A percentile compares a stretch with the other conserved stretches of the same genome.
Evolutionary conservation across 2,329 filamentous ascomycete species (phyloP).

Genomic region (Aspergillus texensis): DNA sequence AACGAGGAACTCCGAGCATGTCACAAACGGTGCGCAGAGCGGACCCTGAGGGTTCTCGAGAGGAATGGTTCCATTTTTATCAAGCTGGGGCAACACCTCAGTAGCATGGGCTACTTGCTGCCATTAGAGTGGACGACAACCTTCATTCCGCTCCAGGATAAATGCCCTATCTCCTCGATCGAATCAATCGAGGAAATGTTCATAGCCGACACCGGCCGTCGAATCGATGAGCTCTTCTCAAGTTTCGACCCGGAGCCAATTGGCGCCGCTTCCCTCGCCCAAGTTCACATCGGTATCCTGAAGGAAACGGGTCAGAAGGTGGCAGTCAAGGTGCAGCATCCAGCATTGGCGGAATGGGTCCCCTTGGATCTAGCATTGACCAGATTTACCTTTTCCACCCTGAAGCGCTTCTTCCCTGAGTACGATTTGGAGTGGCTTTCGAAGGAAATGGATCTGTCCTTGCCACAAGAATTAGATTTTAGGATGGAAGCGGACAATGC

Average conservation of each 20-base stretch:
- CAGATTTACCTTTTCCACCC: conserved; percentile 80
- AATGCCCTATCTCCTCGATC: conserved; percentile 88
- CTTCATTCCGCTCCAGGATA: conserved; percentile 94
- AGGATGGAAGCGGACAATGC: conserved; percentile 83
- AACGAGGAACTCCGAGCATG: conserved; percentile 75
- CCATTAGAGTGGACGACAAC: conserved; percentile 92
- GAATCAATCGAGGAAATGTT: conserved; percentile 89
- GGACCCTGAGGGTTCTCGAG: conserved; percentile 84
- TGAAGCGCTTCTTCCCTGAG: conserved; percentile 94
- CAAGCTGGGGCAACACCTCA: conserved; percentile 94
- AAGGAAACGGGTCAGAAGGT: conserved; percentile 82
- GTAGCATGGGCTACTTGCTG: conserved; percentile 92
- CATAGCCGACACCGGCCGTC: conserved; percentile 74
- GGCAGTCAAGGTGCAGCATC: conserved; percentile 96
- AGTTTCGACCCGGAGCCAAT: conserved; percentile 80
- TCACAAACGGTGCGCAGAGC: conserved; percentile 87
- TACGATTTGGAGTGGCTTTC: conserved; percentile 97
- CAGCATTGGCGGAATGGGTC: conserved; percentile 84
- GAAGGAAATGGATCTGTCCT: conserved; percentile 84
- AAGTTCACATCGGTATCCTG: conserved; percentile 86
- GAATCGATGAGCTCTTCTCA: conserved; percentile 80
- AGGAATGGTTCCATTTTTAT: conserved; percentile 98
- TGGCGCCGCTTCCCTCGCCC: conserved; percentile 89
- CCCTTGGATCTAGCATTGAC: conserved; percentile 86
- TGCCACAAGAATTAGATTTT: conserved; percentile 93